Evolutionary conservation across 148 eudicot species (phyloP).

Genomic region (Chenopodium suecicum): DNA sequence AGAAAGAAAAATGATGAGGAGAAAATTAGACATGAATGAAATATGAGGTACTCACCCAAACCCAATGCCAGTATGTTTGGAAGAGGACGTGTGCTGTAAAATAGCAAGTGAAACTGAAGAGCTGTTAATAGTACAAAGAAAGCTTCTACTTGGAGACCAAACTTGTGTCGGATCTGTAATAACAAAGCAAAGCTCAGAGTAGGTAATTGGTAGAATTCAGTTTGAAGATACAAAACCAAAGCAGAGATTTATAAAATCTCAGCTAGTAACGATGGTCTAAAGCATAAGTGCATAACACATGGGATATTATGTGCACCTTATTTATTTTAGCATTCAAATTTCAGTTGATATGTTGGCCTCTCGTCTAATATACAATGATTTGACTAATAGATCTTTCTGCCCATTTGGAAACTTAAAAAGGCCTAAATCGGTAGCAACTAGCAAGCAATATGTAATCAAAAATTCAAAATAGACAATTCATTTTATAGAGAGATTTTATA

Average conservation of each 20-base stretch:
- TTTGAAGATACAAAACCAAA: neutral
- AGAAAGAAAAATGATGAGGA: neutral
- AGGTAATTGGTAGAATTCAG: neutral
- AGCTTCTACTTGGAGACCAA: constrained; percentile 87
- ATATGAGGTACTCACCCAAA: constrained; percentile 54
- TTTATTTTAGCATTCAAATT: neutral
- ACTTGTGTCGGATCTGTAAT: constrained; percentile 74
- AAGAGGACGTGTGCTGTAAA: constrained; percentile 95
- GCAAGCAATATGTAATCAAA: neutral
- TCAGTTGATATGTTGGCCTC: neutral
- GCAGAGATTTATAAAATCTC: neutral
- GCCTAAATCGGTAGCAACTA: neutral
- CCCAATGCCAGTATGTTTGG: constrained; percentile 88
- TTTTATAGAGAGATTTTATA: neutral
- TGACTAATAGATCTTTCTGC: neutral
- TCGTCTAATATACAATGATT: neutral
- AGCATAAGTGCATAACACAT: neutral
- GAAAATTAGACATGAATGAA: neutral
- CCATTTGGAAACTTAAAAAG: neutral
- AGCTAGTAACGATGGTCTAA: neutral
- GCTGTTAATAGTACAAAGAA: constrained; percentile 79
- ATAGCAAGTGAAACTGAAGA: constrained; percentile 81
- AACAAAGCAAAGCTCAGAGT: constrained; percentile 14
- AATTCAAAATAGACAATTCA: neutral
- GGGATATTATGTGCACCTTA: neutral